These are phyloP conservation scores for Yarrowia sp. DNA, from an alignment of 805 yeast genomes.

Conservation along the genomic window DNA sequence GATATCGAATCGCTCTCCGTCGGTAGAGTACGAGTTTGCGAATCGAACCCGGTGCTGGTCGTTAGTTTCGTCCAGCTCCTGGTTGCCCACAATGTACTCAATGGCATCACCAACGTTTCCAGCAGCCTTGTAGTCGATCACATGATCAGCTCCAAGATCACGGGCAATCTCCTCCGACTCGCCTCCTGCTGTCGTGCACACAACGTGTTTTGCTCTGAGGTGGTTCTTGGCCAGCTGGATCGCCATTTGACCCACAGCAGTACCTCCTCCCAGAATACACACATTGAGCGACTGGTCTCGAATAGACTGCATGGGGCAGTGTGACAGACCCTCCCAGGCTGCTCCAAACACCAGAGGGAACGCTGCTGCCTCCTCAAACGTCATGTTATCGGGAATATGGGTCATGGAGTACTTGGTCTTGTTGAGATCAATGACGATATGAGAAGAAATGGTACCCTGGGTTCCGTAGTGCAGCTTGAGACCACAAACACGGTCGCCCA, in stretches of 20 bases:
- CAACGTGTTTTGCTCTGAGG: conserved; percentile 50
- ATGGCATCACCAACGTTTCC: conserved; percentile 41
- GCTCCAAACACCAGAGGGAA: conserved; percentile 65
- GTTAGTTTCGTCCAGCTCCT: conserved; percentile 15
- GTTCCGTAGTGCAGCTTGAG: conserved; percentile 50
- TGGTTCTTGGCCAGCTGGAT: conserved; percentile 56
- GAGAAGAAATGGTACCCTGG: conserved; percentile 58
- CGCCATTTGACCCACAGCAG: conserved; percentile 60
- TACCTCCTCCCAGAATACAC: conserved; percentile 70
- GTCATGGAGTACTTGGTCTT: conserved; percentile 39
- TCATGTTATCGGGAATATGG: conserved; percentile 49
- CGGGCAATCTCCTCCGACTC: conserved; percentile 47
- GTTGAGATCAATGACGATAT: conserved; percentile 53
- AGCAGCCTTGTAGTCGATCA: conserved; percentile 56
- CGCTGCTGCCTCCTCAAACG: conserved; percentile 60
- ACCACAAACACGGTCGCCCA: conserved; percentile 69
- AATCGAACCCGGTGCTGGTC: conserved; percentile 32
- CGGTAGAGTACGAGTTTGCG: conserved; percentile 38
- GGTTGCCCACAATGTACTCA: conserved; percentile 26
- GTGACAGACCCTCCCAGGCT: conserved; percentile 47
- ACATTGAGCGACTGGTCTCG: conserved; percentile 36
- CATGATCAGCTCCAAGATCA: conserved; percentile 56
- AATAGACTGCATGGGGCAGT: conserved; percentile 42
- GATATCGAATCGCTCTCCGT: conserved; percentile 53
- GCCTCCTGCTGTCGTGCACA: conserved; percentile 52